Evolutionary conservation across 1,284 basidiomycete genomes (phyloP).

Genomic region (Heterobasidion irregulare): DNA sequence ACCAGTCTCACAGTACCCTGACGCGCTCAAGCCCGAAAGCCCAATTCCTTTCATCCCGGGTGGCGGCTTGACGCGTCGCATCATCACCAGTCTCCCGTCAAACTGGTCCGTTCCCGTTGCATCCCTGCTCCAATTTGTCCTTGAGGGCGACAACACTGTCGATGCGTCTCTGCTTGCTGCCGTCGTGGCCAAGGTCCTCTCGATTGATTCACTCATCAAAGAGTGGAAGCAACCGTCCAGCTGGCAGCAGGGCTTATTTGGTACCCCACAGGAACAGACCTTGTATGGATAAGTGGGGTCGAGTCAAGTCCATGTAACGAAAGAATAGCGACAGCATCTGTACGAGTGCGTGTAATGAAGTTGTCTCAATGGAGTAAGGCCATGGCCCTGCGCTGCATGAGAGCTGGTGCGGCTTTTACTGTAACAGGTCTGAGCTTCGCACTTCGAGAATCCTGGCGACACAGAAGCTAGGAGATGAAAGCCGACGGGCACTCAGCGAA

Average conservation of each 20-base stretch:
- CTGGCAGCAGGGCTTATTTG: slow-evolving; percentile 65
- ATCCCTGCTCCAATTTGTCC: slow-evolving; percentile 54
- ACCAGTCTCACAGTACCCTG: slow-evolving; percentile 27
- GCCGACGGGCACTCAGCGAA: too few species aligned
- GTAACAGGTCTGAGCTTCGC: too few species aligned
- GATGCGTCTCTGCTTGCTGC: slow-evolving; percentile 62
- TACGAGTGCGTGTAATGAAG: background rate
- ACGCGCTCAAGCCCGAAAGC: slow-evolving; percentile 19
- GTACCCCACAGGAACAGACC: slow-evolving; percentile 61
- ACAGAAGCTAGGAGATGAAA: too few species aligned
- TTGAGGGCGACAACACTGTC: slow-evolving; percentile 72
- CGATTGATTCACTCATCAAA: slow-evolving; percentile 20
- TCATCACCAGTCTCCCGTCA: slow-evolving; percentile 47
- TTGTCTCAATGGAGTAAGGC: background rate
- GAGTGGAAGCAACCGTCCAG: slow-evolving; percentile 55
- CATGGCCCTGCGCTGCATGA: too few species aligned
- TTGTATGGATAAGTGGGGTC: slow-evolving; percentile 46
- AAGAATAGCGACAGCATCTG: background rate
- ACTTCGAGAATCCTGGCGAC: too few species aligned
- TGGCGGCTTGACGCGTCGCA: slow-evolving; percentile 61
- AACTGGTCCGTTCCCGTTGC: slow-evolving; percentile 51
- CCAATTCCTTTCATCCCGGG: slow-evolving; percentile 62
- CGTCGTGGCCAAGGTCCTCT: slow-evolving; percentile 41
- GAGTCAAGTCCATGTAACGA: background rate
- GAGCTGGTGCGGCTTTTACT: too few species aligned